Evolutionary conservation across 176 grass and related monocot genomes (phyloP).

Genomic region (Saccharum spontaneum): DNA sequence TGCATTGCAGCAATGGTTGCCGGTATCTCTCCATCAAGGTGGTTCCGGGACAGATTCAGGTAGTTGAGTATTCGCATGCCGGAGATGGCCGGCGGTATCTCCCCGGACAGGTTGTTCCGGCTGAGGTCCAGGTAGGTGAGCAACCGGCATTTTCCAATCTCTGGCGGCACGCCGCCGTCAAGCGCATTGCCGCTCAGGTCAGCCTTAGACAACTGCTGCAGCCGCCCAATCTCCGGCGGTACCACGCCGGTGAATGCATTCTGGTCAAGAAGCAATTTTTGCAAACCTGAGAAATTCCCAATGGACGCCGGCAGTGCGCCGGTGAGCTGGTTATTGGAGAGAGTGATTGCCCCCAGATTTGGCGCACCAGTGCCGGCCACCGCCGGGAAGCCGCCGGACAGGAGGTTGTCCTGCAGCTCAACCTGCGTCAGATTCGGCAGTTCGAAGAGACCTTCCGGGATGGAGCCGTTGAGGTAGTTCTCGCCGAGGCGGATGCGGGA

Average conservation of each 20-base stretch:
- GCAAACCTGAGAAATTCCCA: conserved; percentile 75
- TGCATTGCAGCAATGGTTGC: conserved; percentile 79
- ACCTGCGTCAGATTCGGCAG: conserved; percentile 82
- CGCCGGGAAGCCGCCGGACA: conserved; percentile 71
- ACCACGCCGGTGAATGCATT: conserved; percentile 67
- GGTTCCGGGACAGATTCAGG: conserved; percentile 81
- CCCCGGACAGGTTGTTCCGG: conserved; percentile 71
- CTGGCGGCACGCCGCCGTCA: conserved; percentile 48
- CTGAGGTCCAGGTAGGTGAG: conserved; percentile 84
- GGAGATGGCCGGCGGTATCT: conserved; percentile 65
- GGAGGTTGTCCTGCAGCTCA: conserved; percentile 91
- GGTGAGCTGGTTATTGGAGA: conserved; percentile 90
- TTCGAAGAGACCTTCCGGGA: conserved; percentile 67
- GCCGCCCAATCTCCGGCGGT: conserved; percentile 67
- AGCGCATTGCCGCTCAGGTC: conserved; percentile 74
- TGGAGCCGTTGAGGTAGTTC: conserved; percentile 92
- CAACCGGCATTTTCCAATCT: conserved; percentile 75
- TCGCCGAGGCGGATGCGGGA: conserved; percentile 79
- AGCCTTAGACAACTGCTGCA: conserved; percentile 81
- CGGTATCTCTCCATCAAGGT: conserved; percentile 75
- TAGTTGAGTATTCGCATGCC: conserved; percentile 87
- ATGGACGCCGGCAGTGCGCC: conserved; percentile 66
- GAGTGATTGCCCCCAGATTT: conserved; percentile 68
- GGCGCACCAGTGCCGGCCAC: conserved; percentile 30
- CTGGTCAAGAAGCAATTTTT: conserved; percentile 82